A percentile compares a stretch with the other conserved stretches of the same genome.
These are phyloP conservation scores for Blastobotrys illinoisensis DNA, from an alignment of 1,139 yeast species.

Conservation along the genomic window DNA sequence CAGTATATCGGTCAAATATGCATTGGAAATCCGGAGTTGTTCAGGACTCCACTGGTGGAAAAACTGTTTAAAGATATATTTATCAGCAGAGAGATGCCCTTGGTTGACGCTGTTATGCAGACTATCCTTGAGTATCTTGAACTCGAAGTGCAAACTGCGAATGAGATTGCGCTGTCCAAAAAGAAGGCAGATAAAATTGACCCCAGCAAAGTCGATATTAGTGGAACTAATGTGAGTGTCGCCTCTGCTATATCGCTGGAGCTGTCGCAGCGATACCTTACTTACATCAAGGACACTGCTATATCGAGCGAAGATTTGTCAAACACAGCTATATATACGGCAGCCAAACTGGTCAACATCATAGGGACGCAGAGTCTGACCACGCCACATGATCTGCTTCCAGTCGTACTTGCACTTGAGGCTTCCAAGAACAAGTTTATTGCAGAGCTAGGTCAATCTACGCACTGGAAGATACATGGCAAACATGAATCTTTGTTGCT, in stretches of 20 bases:
- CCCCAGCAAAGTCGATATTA: conserved; percentile 46
- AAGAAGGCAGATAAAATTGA: conserved; percentile 39
- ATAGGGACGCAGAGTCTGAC: conserved; percentile 62
- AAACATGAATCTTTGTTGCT: conserved; percentile 69
- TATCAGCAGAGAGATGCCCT: conserved; percentile 26
- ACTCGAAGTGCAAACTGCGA: conserved; percentile 43
- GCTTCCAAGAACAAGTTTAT: conserved; percentile 45
- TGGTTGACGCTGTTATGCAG: conserved; percentile 47
- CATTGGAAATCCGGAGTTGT: conserved; percentile 11
- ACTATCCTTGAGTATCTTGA: conserved; percentile 50
- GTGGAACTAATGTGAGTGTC: conserved; percentile 41
- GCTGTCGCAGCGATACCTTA: conserved; percentile 57
- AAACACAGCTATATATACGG: conserved; percentile 42
- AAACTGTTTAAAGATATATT: conserved; percentile 51
- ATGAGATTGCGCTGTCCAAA: conserved; percentile 21
- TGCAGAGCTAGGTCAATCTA: conserved; percentile 42
- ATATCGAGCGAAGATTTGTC: conserved; percentile 35
- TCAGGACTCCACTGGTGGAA: conserved; percentile 7
- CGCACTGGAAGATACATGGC: conserved; percentile 53
- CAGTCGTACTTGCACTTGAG: conserved; percentile 60
- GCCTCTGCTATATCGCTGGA: conserved; percentile 71
- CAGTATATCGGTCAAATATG: conserved; percentile 13
- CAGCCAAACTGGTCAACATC: conserved; percentile 50
- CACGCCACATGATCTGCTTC: conserved; percentile 58
- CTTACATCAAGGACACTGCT: conserved; percentile 45